A percentile compares a stretch with the other conserved stretches of the same genome.
Conservation (phyloP, 116 monocot species). For the Trichopus zeylanicus region DNA sequence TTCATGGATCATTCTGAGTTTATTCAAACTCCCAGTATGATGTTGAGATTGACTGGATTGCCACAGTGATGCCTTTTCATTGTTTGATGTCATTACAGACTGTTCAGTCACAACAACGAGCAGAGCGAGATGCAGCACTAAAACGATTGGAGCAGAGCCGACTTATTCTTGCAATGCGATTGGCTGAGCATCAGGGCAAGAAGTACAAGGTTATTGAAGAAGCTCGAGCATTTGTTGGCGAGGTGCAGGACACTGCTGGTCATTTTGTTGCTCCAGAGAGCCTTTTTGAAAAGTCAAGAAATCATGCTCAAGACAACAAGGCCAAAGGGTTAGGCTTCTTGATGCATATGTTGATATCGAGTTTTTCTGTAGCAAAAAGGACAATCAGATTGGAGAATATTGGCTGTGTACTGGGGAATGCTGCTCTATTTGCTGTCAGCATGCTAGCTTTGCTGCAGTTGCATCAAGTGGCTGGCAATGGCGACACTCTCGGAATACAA, state of each 20-base stretch:
- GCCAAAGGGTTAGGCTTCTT: conserved; percentile 16
- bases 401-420: conserved; percentile 55
- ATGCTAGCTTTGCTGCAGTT: conserved; percentile 73
- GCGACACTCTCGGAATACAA: conserved; percentile 11
- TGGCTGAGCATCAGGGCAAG: conserved; percentile 68
- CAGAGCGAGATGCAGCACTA: conserved; percentile 81
- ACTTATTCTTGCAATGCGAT: conserved; percentile 69
- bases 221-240: conserved; percentile 63
- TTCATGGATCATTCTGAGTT: no score
- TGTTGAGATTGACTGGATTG: no score
- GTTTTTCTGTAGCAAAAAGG: conserved; percentile 43
- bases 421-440: conserved; percentile 77
- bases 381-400: conserved; percentile 34
- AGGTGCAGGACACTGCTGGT: conserved; percentile 25
- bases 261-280: conserved; percentile 42
- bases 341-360: conserved; percentile 39
- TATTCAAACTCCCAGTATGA: no score
- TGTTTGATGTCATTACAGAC: conserved; percentile 36
- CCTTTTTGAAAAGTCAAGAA: conserved; percentile 20
- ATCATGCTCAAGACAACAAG: conserved; percentile 10
- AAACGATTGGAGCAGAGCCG: conserved; percentile 79
- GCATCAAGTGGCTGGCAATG: conserved; percentile 43
- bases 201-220: conserved; percentile 84
- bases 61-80: no score
- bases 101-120: conserved; percentile 79